Evolutionary conservation across 1,284 basidiomycete genomes (phyloP).

Genomic region (Neolentinus lepideus): DNA sequence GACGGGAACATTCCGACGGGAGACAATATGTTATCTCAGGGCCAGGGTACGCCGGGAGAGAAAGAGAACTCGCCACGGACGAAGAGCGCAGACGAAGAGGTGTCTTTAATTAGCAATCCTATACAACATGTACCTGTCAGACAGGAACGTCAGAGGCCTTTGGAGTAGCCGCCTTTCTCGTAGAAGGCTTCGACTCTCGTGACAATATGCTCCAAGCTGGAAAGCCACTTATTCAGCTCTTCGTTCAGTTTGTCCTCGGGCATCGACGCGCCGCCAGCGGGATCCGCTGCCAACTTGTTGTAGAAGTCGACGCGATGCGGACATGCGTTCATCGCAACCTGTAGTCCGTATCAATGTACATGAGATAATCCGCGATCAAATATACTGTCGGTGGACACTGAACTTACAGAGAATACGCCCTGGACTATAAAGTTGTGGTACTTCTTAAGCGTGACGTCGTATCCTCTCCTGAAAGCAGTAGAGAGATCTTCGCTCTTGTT

Average conservation of each 20-base stretch:
- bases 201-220: conserved; percentile 39
- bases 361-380: neutral
- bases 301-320: conserved; percentile 91
- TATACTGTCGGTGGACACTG: neutral
- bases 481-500: conserved; percentile 70
- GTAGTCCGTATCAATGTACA: conserved; percentile 3
- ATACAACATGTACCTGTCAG: neutral
- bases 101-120: no score
- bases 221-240: conserved; percentile 44
- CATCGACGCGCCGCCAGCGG: conserved; percentile 42
- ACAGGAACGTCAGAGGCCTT: conserved; percentile 15
- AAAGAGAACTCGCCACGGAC: no score
- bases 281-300: conserved; percentile 76
- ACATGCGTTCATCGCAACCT: conserved; percentile 97
- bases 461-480: conserved; percentile 76
- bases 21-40: no score
- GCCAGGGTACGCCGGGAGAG: no score
- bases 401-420: conserved; percentile 76
- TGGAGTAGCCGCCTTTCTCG: conserved; percentile 29
- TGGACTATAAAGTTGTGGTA: conserved; percentile 88
- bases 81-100: no score
- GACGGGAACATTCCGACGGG: no score
- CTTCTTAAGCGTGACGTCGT: conserved; percentile 78
- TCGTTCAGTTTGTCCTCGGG: conserved; percentile 56
- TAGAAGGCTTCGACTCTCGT: conserved; percentile 36